phyloP scores from a whole-genome alignment of 306 rosid genomes.

The Cucurbita argyrosperma region DNA sequence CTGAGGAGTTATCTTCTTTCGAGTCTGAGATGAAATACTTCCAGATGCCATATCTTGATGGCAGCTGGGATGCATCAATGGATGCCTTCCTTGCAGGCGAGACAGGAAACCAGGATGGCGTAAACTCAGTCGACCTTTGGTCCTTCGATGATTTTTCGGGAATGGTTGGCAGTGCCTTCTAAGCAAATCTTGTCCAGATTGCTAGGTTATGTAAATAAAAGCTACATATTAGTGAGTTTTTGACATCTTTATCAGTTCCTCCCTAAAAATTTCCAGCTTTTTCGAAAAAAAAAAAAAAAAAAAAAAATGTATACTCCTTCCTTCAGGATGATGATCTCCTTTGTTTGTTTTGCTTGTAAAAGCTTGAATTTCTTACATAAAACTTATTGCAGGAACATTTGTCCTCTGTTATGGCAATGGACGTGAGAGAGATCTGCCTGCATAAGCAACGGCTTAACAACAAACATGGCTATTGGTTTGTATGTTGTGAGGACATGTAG shows the following conservation, averaged over 20 bases:
- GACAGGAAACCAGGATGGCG: constrained; percentile 47
- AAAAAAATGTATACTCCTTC: not conserved
- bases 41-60: constrained; percentile 49
- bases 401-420: constrained; percentile 6
- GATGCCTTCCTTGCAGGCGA: constrained; percentile 32
- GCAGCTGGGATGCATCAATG: constrained; percentile 55
- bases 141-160: constrained; percentile 56
- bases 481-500: not conserved
- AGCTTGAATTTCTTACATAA: not conserved
- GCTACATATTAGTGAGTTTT: constrained; percentile 63
- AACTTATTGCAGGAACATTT: constrained; percentile 5
- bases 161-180: constrained; percentile 41
- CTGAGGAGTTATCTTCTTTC: constrained; percentile 66
- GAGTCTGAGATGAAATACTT: constrained; percentile 64
- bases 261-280: not conserved
- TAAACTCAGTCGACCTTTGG: constrained; percentile 63
- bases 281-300: not conserved
- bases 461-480: constrained; percentile 3
- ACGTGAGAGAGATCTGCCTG: constrained; percentile 7
- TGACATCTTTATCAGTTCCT: constrained; percentile 3
- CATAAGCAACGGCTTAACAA: constrained; percentile 2
- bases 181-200: constrained; percentile 14
- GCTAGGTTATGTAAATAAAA: constrained; percentile 69
- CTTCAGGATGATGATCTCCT: not conserved
- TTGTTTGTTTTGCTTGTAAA: not conserved